phyloP scores from a whole-genome alignment of 164 flowering plant species.

The Macadamia tetraphylla region DNA sequence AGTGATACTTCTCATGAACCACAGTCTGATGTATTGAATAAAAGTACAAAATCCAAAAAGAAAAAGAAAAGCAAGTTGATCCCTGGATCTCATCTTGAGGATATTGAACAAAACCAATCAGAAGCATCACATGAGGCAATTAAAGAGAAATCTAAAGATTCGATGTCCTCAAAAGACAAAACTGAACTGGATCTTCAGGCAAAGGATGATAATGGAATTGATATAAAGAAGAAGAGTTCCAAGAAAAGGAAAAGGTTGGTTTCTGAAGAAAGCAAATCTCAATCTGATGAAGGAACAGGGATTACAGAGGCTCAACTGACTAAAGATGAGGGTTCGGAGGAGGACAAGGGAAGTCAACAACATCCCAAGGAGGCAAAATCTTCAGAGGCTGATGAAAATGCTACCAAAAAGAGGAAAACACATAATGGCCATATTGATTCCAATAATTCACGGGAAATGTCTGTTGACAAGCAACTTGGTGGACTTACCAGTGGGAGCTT shows the following conservation, averaged over 20 bases:
- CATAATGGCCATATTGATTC: slow-evolving; percentile 13
- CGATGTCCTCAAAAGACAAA: background rate
- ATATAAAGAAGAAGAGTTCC: slow-evolving; percentile 25
- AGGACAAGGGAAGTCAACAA: slow-evolving; percentile 15
- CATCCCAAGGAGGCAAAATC: slow-evolving; percentile 1
- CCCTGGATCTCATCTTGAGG: slow-evolving; percentile 18
- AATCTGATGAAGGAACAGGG: slow-evolving; percentile 16
- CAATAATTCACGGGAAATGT: slow-evolving; percentile 3
- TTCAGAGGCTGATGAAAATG: slow-evolving; percentile 9
- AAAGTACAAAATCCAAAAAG: slow-evolving; percentile 36
- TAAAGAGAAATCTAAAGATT: slow-evolving; percentile 15
- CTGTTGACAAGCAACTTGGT: slow-evolving; percentile 10
- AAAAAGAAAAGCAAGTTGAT: slow-evolving; percentile 32
- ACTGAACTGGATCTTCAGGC: background rate
- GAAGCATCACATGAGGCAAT: slow-evolving; percentile 9
- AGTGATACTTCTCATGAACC: slow-evolving; percentile 3
- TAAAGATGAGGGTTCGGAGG: slow-evolving; percentile 28
- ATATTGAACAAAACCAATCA: slow-evolving; percentile 6
- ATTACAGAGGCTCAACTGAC: slow-evolving; percentile 33
- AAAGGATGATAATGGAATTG: slow-evolving; percentile 17
- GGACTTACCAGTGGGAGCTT: slow-evolving; percentile 19
- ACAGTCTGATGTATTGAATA: slow-evolving; percentile 12
- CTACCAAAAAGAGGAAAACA: slow-evolving; percentile 17
- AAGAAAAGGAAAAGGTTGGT: slow-evolving; percentile 59
- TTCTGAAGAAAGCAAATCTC: slow-evolving; percentile 31